phyloP scores from a whole-genome alignment of 2,329 filamentous ascomycete species.

The Stromatinia cepivora region DNA sequence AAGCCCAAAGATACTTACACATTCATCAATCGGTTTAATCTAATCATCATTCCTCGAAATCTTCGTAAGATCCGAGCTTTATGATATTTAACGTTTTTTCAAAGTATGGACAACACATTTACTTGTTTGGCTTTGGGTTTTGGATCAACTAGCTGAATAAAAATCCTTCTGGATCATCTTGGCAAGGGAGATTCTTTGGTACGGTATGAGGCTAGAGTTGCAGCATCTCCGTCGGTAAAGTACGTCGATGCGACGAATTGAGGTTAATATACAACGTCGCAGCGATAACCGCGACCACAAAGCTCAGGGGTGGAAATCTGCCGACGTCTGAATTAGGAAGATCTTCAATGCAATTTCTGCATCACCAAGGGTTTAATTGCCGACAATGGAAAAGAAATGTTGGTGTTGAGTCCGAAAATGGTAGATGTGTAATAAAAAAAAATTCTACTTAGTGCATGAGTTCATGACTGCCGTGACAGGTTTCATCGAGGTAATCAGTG shows the following conservation, averaged over 20 bases:
- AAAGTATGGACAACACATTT: neutral
- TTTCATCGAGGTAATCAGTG: constrained; percentile 8
- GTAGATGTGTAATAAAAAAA: constrained; percentile 10
- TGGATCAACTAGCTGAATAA: neutral
- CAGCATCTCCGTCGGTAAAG: constrained; percentile 22
- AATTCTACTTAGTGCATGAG: constrained; percentile 9
- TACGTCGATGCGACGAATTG: constrained; percentile 16
- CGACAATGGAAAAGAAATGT: constrained; percentile 18
- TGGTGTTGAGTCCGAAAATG: constrained; percentile 7
- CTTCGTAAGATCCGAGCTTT: neutral
- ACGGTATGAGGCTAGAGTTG: constrained; percentile 6
- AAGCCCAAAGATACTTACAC: neutral
- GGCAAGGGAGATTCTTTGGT: neutral
- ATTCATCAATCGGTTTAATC: neutral
- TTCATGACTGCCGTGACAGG: constrained; percentile 13
- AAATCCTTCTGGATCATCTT: constrained; percentile 17
- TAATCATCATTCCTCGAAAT: neutral
- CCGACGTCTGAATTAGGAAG: constrained; percentile 21
- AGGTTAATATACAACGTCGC: constrained; percentile 10
- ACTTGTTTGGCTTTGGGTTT: neutral
- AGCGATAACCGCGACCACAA: constrained; percentile 13
- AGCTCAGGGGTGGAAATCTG: constrained; percentile 12
- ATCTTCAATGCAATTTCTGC: constrained; percentile 23
- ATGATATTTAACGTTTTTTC: constrained; percentile 1
- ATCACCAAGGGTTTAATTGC: constrained; percentile 9